Conservation (phyloP, 2,329 filamentous ascomycete genomes). For the Calonectria hongkongensis region DNA sequence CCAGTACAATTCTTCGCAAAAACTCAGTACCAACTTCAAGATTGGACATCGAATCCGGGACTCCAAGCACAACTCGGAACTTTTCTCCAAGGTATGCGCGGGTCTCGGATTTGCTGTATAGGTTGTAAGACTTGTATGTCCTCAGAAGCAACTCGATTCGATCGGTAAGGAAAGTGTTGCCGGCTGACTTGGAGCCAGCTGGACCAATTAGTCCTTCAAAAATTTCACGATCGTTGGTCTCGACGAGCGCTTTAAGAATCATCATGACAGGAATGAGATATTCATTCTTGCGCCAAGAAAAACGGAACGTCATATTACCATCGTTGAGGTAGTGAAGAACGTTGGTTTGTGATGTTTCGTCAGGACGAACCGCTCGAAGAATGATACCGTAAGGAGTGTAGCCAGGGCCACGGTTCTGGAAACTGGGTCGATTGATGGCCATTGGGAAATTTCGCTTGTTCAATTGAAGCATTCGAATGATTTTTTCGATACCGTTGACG, state of each 20-base stretch:
- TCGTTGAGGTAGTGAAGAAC: constrained; percentile 96
- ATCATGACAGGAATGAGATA: constrained; percentile 97
- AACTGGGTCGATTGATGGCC: constrained; percentile 93
- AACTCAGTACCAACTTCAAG: constrained; percentile 95
- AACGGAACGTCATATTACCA: constrained; percentile 96
- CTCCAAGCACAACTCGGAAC: constrained; percentile 90
- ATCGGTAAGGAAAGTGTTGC: constrained; percentile 96
- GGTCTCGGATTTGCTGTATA: constrained; percentile 89
- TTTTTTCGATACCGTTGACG: constrained; percentile 97
- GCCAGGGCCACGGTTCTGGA: constrained; percentile 87
- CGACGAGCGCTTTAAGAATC: constrained; percentile 94
- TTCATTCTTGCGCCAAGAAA: constrained; percentile 98
- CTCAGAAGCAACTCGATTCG: constrained; percentile 93
- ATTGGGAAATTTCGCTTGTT: constrained; percentile 95
- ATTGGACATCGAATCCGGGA: constrained; percentile 88
- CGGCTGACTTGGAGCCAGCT: constrained; percentile 83
- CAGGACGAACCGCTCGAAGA: constrained; percentile 93
- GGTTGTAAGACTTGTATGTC: constrained; percentile 92
- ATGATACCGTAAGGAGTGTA: constrained; percentile 95
- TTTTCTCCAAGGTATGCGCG: constrained; percentile 91
- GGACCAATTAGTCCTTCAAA: constrained; percentile 94
- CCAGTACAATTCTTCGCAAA: constrained; percentile 89
- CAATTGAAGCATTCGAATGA: constrained; percentile 93
- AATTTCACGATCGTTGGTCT: constrained; percentile 97
- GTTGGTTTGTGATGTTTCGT: constrained; percentile 98